Base-by-base conservation (phyloP, 2,329 filamentous ascomycete genomes). In the Massarina eburnea region DNA sequence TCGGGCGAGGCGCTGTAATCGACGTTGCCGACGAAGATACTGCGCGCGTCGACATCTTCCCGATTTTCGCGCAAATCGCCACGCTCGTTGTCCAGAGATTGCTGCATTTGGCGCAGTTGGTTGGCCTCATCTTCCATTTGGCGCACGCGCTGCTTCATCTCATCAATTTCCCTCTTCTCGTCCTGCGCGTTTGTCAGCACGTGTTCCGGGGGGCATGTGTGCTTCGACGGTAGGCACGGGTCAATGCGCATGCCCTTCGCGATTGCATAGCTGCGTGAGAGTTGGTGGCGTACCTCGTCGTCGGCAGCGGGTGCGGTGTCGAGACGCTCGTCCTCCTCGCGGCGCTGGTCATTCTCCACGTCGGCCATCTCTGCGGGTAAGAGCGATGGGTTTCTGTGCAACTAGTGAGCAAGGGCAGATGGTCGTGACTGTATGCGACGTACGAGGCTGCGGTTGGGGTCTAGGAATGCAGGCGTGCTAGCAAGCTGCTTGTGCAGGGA, bases 21-120 rank as follows among this genome's bases (percentile, higher is more conserved):
- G 57, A 99, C 94, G 62, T 99, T 99, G 58, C 94, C 94, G 35
- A 99, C 94, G 70, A 99, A 99, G 72, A 99, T 91, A 74, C 91
- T 96, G 64, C 94, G 86, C 57, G 86, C 86, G 73, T 99, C 94
- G 48, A 99, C 85, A 58, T 96, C 95, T 71, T 96, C 91, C 73
- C 95, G 95, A 76, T 91, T 91, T 68, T 97, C 94, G 56, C 87
- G 83, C 51, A 94, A 79, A 59, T 89, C 89, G 55, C 90, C 85
- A 52, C 84, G 85, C 63, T 94, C 88, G 68, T 91, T 85, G 70
- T 97, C 92, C 51, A 97, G 80, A 43, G 60, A 78, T 14, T 76
- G 78, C 35, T 82, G 77, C 74, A 82, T 76, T 8, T 75, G 72
- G 22, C 78, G 77, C 8, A 85, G 73, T 57, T 79, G 79, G 5